Base-by-base conservation (phyloP, 306 rosid genomes). In the Phaseolus lunatus region DNA sequence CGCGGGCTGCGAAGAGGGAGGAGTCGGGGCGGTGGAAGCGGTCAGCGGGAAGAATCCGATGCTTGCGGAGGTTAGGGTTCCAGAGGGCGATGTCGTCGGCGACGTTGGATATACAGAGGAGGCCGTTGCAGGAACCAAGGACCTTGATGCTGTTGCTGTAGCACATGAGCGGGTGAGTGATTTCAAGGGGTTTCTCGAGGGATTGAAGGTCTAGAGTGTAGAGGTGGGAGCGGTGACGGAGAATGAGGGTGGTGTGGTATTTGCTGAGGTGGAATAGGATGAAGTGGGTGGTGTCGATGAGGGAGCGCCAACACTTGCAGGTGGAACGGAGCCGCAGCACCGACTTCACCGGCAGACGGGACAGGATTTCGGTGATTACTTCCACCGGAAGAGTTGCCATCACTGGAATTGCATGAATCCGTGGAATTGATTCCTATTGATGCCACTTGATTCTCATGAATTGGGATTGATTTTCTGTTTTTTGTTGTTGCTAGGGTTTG, bases 101-200 rank as follows among this genome's bases (percentile, higher is more conserved):
- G 10, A 90, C 85, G 66, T 90, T 92, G 27, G 86, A 83, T 77
- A 92, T 83, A 79, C 92, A 92, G 50, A 92, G 59, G 10, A 92
- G 75, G 44, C 96, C 97, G 78, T 90, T 80, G 74, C 85, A 86
- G 49, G 86, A 82, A 0, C 96, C 97, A 5, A 88, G 43, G 0
- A 92, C 68, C 48, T 78, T 67, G 75, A 92, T 85, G 47, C 84
- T 87, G 69, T 81, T 83, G 67, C 89, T 81, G 90, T 90, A 90
- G 12, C 92, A 90, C 93, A 92, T 92, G 44, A 92, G 87, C 0
- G 96, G 97, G 72, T 90, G 97, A 14, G 48, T 43, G 49, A 92
- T 75, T 83, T 92, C 93, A 3, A 14, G 75, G 15, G 80, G 91
- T 24, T 47, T 26, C 3, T 57, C 22, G 2, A 5, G 12, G 20